Evolutionary conservation across 306 rosid species (phyloP), one percentile per base, ranked within the genome.

Genomic region (Vigna hirtella): DNA sequence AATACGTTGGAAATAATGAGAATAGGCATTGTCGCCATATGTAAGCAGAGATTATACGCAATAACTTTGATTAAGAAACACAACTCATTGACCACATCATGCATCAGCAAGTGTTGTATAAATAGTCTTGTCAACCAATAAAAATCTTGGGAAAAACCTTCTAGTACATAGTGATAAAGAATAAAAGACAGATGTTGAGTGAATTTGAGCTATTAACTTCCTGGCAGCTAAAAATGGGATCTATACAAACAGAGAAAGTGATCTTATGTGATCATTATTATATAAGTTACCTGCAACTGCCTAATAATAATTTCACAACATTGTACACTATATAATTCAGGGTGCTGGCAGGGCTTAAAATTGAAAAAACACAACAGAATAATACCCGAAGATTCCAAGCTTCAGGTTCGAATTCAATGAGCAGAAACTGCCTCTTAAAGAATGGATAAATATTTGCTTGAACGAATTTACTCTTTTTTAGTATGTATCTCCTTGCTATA

Each of bases 341-440:
- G 32, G 70, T 4, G 75, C 61, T 14, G 72, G 67, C 74, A 63
- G 59, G 47, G 76, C 63, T 79, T 64, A 80, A 72, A 68, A 79
- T 50, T 74, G 51, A 62, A n/a, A 65, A 69, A 67, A 83, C 20
- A 38, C 50, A 43, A 43, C 4, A 17, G 45, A 7, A 26, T 58
- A 61, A 26, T 18, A 53, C 42, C 45, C 28, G 72, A 83, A 48
- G 59, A 57, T 72, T 73, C 71, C 18, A 58, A 11, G 40, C 69
- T 40, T 57, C 50, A 48, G 43, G 28, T 50, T 79, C 70, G 32
- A 79, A 69, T 68, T 69, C 48, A 63, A 40, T 28, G 75, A 9
- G 53, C 51, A n/a, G 73, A 42, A 66, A 76, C 32, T 71, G 79
- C 80, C 76, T 73, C 63, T 52, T 70, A 85, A 77, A 67, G 71